Evolutionary conservation across 345 rosid species (phyloP).

Genomic region (Aquilaria malaccensis): DNA sequence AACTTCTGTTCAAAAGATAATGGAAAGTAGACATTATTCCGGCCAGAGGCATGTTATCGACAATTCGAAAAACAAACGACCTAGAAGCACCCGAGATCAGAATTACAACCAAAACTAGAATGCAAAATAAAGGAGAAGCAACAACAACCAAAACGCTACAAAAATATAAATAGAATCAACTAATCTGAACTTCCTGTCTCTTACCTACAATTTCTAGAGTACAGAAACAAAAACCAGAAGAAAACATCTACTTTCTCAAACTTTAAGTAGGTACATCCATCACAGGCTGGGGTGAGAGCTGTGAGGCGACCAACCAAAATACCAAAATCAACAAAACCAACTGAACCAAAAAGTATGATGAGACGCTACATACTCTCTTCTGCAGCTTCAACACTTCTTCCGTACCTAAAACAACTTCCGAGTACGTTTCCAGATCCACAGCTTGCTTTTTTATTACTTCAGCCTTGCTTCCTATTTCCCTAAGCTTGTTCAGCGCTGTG

Average conservation of each 20-base stretch:
- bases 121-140: neutral
- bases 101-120: neutral
- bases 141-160: neutral
- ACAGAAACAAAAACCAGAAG: slow-evolving; percentile 10
- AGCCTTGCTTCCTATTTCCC: slow-evolving; percentile 43
- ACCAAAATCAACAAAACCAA: slow-evolving; percentile 45
- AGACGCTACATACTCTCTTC: slow-evolving; percentile 37
- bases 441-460: slow-evolving; percentile 39
- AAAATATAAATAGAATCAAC: slow-evolving; percentile 1
- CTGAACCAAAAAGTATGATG: slow-evolving; percentile 47
- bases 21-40: too few species aligned
- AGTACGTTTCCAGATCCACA: slow-evolving; percentile 39
- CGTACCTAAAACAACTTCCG: slow-evolving; percentile 30
- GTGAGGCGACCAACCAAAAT: slow-evolving; percentile 30
- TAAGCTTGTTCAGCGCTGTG: slow-evolving; percentile 31
- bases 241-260: neutral
- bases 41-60: slow-evolving; percentile 4
- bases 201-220: slow-evolving; percentile 17
- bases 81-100: neutral
- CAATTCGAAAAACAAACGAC: neutral
- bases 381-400: slow-evolving; percentile 48
- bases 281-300: slow-evolving; percentile 28
- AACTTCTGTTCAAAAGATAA: too few species aligned
- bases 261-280: slow-evolving; percentile 52
- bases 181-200: slow-evolving; percentile 11